Percentiles rank a stretch among this genome's conserved stretches.
These are phyloP conservation scores for Mucor racemosus DNA, from an alignment of 371 early-diverging fungal genomes.

Conservation along the genomic window DNA sequence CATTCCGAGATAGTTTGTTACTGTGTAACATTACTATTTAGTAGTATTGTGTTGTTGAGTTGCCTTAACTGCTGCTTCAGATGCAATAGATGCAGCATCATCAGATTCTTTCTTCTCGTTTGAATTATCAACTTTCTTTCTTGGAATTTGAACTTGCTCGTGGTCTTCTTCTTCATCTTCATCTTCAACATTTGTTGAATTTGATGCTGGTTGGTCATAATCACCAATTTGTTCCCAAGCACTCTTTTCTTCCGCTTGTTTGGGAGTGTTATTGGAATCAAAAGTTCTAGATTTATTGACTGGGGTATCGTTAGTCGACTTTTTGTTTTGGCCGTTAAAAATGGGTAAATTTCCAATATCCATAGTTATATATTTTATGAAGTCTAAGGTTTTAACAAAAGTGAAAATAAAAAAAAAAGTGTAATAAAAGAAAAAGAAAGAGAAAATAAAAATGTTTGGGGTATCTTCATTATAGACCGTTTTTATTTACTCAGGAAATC, in stretches of 20 bases:
- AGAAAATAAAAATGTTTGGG: neutral
- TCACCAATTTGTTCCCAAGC: constrained; percentile 30
- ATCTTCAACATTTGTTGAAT: neutral
- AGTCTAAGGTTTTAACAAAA: neutral
- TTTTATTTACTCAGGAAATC: neutral
- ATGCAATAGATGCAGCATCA: constrained; percentile 21
- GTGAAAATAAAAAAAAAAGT: neutral
- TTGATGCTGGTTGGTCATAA: constrained; percentile 14
- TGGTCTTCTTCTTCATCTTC: constrained; percentile 14
- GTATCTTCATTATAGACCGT: neutral
- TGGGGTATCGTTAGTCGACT: neutral
- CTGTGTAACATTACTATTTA: neutral
- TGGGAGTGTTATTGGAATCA: neutral
- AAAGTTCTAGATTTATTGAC: constrained; percentile 4
- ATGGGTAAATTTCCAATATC: constrained; percentile 27
- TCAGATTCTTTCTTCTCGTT: constrained; percentile 9
- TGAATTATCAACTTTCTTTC: neutral
- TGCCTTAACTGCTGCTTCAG: constrained; percentile 18
- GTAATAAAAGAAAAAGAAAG: neutral
- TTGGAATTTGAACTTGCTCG: neutral
- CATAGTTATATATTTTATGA: constrained; percentile 5
- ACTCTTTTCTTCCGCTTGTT: neutral
- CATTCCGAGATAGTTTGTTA: neutral
- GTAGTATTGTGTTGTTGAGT: neutral
- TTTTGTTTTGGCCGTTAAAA: neutral